Base-by-base conservation (phyloP, 148 eudicot species). In the Tetragonia tetragonoides region DNA sequence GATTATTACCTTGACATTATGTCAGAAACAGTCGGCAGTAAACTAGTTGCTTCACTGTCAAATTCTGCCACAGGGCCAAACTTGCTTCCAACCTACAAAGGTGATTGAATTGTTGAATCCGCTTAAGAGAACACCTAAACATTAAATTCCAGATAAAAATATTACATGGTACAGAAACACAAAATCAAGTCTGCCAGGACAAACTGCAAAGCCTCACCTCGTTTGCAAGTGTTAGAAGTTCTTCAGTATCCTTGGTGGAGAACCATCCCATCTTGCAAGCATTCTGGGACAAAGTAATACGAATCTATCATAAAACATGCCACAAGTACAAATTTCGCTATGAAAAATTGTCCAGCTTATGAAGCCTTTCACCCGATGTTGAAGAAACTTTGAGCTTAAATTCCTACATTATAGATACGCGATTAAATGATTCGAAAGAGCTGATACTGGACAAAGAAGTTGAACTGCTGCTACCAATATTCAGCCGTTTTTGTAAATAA, bases 221-320 rank as follows among this genome's bases (percentile, higher is more conserved):
- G 77, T 87, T 85, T 23, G 90, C 89, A 82, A 94, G 90, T 70
- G 39, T 51, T 59, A 78, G 68, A 75, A 94, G 93, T 75, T 94
- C 97, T 76, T 77, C 80, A 39, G 88, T 83, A 67, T 89, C 93
- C 77, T 77, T 77, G 41, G 68, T 77, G 57, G 86, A 60, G 84
- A 90, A 94, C 98, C 98, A 94, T 78, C 88, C 91, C 46, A 53
- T 80, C 69, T 85, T 87, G 81, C 98, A 94, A 84, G 98, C 98
- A 85, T 84, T 92, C 98, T 94, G 81, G 61, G 62, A 76, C 71
- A 73, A 17, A 73, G 28, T 49, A 17, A 61, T 10, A 41, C 24
- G 38, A 61, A 41, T 24, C 34, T 20, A 74, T 77, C 70, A 77
- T 46, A 54, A 77, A 7, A 59, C 3, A 41, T 60, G 64, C 15